These are phyloP conservation scores for Russula vinacea DNA, from an alignment of 768 basidiomycete genomes.

Conservation along the genomic window DNA sequence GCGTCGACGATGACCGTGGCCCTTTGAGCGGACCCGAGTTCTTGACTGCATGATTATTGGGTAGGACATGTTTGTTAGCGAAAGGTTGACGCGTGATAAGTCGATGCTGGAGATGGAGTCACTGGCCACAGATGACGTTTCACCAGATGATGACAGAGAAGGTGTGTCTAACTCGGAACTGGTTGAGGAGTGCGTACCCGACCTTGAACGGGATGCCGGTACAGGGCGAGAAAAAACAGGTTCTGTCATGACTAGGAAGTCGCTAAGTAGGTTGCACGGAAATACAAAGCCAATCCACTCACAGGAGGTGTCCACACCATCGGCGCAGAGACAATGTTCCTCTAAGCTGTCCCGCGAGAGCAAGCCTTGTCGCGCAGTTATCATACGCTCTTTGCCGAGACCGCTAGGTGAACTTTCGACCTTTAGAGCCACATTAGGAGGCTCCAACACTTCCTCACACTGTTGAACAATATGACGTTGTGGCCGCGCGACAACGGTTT, in stretches of 20 bases:
- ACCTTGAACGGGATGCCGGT: conserved; percentile 52
- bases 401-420: conserved; percentile 58
- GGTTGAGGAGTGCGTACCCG: conserved; percentile 60
- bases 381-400: conserved; percentile 69
- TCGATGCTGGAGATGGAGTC: conserved; percentile 74
- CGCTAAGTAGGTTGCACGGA: neutral
- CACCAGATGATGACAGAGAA: conserved; percentile 58
- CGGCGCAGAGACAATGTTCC: conserved; percentile 58
- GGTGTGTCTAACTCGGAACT: conserved; percentile 70
- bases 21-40: conserved; percentile 52
- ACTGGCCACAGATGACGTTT: conserved; percentile 63
- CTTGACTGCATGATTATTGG: conserved; percentile 45
- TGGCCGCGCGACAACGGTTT: conserved; percentile 36
- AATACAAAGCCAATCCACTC: conserved; percentile 46
- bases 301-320: conserved; percentile 58
- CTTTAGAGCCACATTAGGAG: conserved; percentile 47
- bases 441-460: conserved; percentile 39
- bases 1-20: conserved; percentile 68
- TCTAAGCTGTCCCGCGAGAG: conserved; percentile 66
- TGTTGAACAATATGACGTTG: conserved; percentile 28
- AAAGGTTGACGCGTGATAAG: conserved; percentile 53
- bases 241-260: conserved; percentile 39
- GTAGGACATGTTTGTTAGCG: conserved; percentile 55
- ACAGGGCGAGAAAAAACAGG: conserved; percentile 63
- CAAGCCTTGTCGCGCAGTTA: conserved; percentile 57